Evolutionary conservation across 495 filamentous ascomycete genomes (phyloP).

Genomic region (Neurospora sp.): DNA sequence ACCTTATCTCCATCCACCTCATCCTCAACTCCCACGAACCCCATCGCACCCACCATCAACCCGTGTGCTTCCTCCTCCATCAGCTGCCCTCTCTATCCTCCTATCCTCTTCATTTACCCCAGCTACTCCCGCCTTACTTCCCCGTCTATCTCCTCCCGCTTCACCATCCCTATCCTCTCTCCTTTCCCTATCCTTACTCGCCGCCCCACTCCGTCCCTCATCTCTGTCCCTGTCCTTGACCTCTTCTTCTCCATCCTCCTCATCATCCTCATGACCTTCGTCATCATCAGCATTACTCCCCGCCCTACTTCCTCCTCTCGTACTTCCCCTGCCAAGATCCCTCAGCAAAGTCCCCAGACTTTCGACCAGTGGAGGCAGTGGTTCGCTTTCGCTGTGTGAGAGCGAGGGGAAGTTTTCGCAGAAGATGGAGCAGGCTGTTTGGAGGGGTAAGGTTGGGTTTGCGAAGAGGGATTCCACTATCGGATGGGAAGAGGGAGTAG

Average conservation of each 20-base stretch:
- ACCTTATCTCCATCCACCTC: background rate
- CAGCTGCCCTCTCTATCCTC: background rate
- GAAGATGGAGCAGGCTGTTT: conserved; percentile 5
- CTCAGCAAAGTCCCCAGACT: conserved; percentile 9
- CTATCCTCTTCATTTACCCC: background rate
- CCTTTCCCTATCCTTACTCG: background rate
- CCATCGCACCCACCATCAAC: background rate
- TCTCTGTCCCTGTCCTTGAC: background rate
- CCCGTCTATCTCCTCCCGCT: background rate
- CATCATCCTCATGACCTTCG: background rate
- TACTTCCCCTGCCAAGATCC: conserved; percentile 11
- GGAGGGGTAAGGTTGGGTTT: conserved; percentile 4
- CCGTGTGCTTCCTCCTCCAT: background rate
- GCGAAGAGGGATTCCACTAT: conserved; percentile 7
- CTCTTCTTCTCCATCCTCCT: background rate
- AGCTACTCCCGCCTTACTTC: background rate
- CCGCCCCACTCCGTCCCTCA: background rate
- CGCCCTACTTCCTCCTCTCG: background rate
- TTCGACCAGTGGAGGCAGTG: conserved; percentile 16
- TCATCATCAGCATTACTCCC: background rate
- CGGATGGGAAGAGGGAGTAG: background rate
- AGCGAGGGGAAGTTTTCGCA: conserved; percentile 11
- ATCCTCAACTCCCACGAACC: background rate
- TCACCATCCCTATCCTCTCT: background rate
- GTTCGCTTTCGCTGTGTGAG: conserved; percentile 6